Evolutionary conservation across 805 yeast genomes (phyloP).

Genomic region (Ogataea nonfermentans): DNA sequence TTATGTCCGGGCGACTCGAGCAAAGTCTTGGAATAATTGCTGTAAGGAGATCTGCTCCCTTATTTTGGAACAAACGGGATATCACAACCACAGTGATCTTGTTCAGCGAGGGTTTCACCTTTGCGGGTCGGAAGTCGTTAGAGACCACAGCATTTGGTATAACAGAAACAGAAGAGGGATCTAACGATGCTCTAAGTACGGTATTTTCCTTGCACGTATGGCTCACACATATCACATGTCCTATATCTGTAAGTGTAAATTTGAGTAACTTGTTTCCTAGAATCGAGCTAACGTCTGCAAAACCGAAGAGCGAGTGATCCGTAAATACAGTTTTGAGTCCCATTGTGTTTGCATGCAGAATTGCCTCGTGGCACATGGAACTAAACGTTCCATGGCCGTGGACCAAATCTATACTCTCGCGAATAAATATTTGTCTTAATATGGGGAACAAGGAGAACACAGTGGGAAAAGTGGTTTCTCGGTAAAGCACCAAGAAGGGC

Average conservation of each 20-base stretch:
- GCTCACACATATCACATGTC: slow-evolving; percentile 94
- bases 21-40: slow-evolving; percentile 87
- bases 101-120: slow-evolving; percentile 30
- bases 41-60: slow-evolving; percentile 87
- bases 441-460: slow-evolving; percentile 87
- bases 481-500: slow-evolving; percentile 75
- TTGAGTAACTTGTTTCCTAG: slow-evolving; percentile 83
- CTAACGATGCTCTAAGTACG: slow-evolving; percentile 78
- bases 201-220: slow-evolving; percentile 97
- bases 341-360: slow-evolving; percentile 91
- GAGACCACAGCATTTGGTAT: slow-evolving; percentile 96
- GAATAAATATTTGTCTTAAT: slow-evolving; percentile 74
- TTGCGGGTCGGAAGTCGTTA: slow-evolving; percentile 66
- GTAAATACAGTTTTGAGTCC: slow-evolving; percentile 90
- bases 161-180: slow-evolving; percentile 77
- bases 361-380: slow-evolving; percentile 82
- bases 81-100: slow-evolving; percentile 84
- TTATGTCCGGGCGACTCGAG: slow-evolving; percentile 54
- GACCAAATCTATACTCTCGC: slow-evolving; percentile 84
- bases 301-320: slow-evolving; percentile 94
- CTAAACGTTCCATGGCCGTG: slow-evolving; percentile 96
- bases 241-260: slow-evolving; percentile 81
- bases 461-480: slow-evolving; percentile 86
- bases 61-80: slow-evolving; percentile 89
- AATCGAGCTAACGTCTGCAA: slow-evolving; percentile 79